Conservation (phyloP, 2,329 filamentous ascomycete species). For the Apiospora rasikravindrae region DNA sequence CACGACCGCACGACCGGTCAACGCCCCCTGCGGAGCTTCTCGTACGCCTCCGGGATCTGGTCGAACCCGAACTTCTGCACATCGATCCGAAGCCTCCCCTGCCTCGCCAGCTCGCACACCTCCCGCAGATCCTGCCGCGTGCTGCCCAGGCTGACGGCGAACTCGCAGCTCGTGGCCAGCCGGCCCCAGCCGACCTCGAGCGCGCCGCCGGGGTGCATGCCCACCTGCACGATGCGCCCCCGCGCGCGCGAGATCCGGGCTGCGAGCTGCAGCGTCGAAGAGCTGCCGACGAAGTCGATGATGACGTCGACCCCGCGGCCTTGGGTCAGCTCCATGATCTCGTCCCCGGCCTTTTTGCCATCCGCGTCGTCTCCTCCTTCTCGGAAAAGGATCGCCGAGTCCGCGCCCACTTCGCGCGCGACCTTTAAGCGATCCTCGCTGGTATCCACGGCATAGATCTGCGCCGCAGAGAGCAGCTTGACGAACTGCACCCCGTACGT, state of each 20-base stretch:
- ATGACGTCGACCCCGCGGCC: slow-evolving; percentile 36
- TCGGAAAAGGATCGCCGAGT: slow-evolving; percentile 23
- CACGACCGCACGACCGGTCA: slow-evolving; percentile 27
- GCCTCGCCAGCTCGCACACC: slow-evolving; percentile 27
- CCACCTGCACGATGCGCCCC: slow-evolving; percentile 28
- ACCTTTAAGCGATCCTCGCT: slow-evolving; percentile 21
- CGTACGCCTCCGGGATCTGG: slow-evolving; percentile 26
- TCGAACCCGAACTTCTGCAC: slow-evolving; percentile 27
- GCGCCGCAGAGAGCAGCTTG: slow-evolving; percentile 27
- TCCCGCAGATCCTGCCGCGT: slow-evolving; percentile 29
- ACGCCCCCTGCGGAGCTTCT: slow-evolving; percentile 23
- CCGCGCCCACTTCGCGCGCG: slow-evolving; percentile 25
- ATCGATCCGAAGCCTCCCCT: slow-evolving; percentile 27
- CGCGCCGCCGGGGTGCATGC: slow-evolving; percentile 26
- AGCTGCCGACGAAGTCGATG: slow-evolving; percentile 34
- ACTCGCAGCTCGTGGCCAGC: slow-evolving; percentile 29
- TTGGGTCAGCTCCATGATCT: slow-evolving; percentile 35
- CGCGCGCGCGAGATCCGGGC: slow-evolving; percentile 27
- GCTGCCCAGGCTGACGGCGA: slow-evolving; percentile 28
- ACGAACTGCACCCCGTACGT: slow-evolving; percentile 29
- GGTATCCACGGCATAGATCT: slow-evolving; percentile 27
- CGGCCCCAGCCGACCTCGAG: slow-evolving; percentile 29
- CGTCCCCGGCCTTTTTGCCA: background rate
- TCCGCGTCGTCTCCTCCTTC: slow-evolving; percentile 8
- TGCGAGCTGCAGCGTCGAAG: slow-evolving; percentile 25